A percentile compares a stretch with the other conserved stretches of the same genome.
Evolutionary conservation across 768 basidiomycete genomes (phyloP).

Genomic region (Boletus patriciae): DNA sequence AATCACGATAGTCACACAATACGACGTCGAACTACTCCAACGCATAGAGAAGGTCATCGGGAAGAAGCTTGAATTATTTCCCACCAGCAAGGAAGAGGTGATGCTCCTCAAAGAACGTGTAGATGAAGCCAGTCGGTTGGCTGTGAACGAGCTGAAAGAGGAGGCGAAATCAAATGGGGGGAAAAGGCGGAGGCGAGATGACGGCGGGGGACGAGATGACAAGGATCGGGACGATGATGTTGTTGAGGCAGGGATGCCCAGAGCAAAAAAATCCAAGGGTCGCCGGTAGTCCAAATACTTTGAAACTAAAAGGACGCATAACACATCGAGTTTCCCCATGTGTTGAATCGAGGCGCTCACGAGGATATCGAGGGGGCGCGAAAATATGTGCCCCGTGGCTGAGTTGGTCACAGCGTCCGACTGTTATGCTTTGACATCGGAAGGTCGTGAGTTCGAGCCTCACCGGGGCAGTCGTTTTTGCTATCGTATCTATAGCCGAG

Average conservation of each 20-base stretch:
- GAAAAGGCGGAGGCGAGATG: slow-evolving; percentile 50
- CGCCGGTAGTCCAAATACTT: slow-evolving; percentile 32
- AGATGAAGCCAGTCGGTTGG: slow-evolving; percentile 77
- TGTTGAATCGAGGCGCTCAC: too few species aligned
- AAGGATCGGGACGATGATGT: slow-evolving; percentile 91
- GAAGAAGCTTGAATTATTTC: slow-evolving; percentile 90
- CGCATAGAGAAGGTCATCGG: slow-evolving; percentile 91
- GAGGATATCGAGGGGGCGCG: too few species aligned
- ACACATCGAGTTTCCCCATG: too few species aligned
- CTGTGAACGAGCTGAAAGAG: slow-evolving; percentile 81
- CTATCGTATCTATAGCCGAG: too few species aligned
- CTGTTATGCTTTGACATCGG: slow-evolving; percentile 56
- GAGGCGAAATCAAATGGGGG: slow-evolving; percentile 52
- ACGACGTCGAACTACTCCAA: slow-evolving; percentile 95
- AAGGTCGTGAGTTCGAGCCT: slow-evolving; percentile 73
- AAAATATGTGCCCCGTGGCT: slow-evolving; percentile 59
- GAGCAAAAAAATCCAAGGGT: slow-evolving; percentile 53
- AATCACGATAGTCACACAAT: slow-evolving; percentile 97
- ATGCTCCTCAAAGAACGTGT: slow-evolving; percentile 86
- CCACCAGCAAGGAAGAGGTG: slow-evolving; percentile 85
- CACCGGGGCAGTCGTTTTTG: slow-evolving; percentile 50
- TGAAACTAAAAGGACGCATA: not conserved
- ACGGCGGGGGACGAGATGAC: slow-evolving; percentile 62
- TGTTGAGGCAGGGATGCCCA: slow-evolving; percentile 87
- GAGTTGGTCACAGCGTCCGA: slow-evolving; percentile 80